Evolutionary conservation across 306 rosid species (phyloP), one percentile per base, ranked within the genome.

Genomic region (Cotoneaster glaucophyllus): DNA sequence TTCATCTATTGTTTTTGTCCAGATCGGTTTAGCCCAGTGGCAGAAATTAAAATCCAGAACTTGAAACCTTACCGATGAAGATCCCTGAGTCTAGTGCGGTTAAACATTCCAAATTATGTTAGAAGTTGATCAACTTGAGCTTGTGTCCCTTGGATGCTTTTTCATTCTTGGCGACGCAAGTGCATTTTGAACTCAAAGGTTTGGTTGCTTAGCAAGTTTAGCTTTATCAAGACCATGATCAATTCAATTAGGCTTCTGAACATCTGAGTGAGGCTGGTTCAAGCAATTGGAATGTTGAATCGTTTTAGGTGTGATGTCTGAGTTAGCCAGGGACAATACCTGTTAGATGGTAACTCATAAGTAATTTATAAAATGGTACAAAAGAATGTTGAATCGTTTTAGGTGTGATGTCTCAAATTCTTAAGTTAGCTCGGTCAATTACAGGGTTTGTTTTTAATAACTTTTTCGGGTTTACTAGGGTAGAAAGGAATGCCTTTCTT

Each of bases 1-100:
- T 50, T 50, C 21, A 50, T 50, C 54, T 5, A 2, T 53, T 54
- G 32, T 83, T 25, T 43, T 19, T 66, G 61, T 25, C 26, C 88
- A 91, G 98, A 82, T 70, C 88, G 81, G 59, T 86, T 90, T 65
- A 86, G 86, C 56, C 91, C 93, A 9, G 71, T 75, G 43, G 73
- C 81, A 74, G 87, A 81, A 70, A 83, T 85, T 64, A 88, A 87
- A 83, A 64, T 78, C 53, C 96, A 85, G 85, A 86, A 77, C 81
- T 73, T 87, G 84, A 88, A 91, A 34, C 26, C 50, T 0, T 28
- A 22, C 44, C 8, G 17, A 37, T 0, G 10, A 69, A 48, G 72
- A 68, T 44, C 21, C 56, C 44, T 3, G 52, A 37, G 22, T 68
- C 57, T 67, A 67, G 72, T 56, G 14, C 6, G 22, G 10, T 63